Evolutionary conservation across 192 early-diverging fungal genomes (phyloP).

Genomic region (Backusella luteola): DNA sequence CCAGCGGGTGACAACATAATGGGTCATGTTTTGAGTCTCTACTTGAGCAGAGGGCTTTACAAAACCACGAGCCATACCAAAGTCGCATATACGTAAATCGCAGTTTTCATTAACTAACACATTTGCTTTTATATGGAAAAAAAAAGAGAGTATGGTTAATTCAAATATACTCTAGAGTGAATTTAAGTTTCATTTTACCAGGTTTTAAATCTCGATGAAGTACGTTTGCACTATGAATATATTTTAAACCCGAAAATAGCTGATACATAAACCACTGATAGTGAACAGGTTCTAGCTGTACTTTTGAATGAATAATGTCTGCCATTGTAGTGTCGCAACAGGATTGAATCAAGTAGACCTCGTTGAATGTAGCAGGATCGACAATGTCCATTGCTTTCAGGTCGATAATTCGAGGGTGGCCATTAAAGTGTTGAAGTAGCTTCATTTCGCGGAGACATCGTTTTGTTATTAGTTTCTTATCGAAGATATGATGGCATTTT

Average conservation of each 20-base stretch:
- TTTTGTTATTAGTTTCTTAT: slow-evolving; percentile 85
- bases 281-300: slow-evolving; percentile 30
- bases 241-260: slow-evolving; percentile 62
- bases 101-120: slow-evolving; percentile 89
- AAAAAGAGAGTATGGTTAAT: background rate
- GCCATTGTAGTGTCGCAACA: slow-evolving; percentile 74
- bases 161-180: background rate
- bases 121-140: slow-evolving; percentile 47
- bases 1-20: slow-evolving; percentile 96
- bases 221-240: slow-evolving; percentile 70
- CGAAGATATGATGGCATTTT: slow-evolving; percentile 80
- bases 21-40: slow-evolving; percentile 80
- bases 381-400: slow-evolving; percentile 71
- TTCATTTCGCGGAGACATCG: slow-evolving; percentile 91
- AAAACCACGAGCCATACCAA: slow-evolving; percentile 89
- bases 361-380: slow-evolving; percentile 51
- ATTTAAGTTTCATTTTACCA: slow-evolving; percentile 32
- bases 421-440: slow-evolving; percentile 87
- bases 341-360: slow-evolving; percentile 54
- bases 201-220: slow-evolving; percentile 93
- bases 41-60: slow-evolving; percentile 60
- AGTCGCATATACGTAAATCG: slow-evolving; percentile 93
- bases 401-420: slow-evolving; percentile 56
- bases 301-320: slow-evolving; percentile 66
- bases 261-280: slow-evolving; percentile 75